Conservation (phyloP, 2,329 filamentous ascomycete species). For the Dothideomycetes sp. region DNA sequence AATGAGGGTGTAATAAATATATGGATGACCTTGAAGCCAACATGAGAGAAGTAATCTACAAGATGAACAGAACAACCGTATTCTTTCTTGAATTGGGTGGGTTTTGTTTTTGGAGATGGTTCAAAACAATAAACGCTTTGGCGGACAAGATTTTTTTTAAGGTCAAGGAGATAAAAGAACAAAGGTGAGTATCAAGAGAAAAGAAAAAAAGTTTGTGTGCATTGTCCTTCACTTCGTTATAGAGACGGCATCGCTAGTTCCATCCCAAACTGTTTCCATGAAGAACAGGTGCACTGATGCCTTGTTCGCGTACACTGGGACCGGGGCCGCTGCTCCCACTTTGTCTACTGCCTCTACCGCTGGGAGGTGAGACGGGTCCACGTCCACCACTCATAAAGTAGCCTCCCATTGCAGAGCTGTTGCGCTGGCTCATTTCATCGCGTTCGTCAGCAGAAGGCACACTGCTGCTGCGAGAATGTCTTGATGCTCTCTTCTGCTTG, state of each 20-base stretch:
- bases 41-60: too few species aligned
- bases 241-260: conserved; percentile 53
- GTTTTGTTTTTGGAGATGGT: too few species aligned
- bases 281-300: conserved; percentile 83
- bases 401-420: conserved; percentile 33
- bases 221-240: conserved; percentile 9
- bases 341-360: conserved; percentile 35
- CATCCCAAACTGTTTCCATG: conserved; percentile 92
- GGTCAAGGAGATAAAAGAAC: not conserved
- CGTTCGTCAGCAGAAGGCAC: conserved; percentile 57
- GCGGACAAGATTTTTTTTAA: too few species aligned
- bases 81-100: too few species aligned
- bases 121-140: too few species aligned
- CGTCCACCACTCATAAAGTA: conserved; percentile 60
- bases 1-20: too few species aligned
- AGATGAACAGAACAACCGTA: too few species aligned
- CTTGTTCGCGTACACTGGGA: conserved; percentile 54
- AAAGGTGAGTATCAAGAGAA: not conserved
- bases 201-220: not conserved
- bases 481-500: conserved; percentile 55
- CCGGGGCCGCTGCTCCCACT: conserved; percentile 31
- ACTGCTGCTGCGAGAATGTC: conserved; percentile 72
- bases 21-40: too few species aligned
- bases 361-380: conserved; percentile 30
- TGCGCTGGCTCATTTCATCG: conserved; percentile 36